A percentile compares a stretch with the other conserved stretches of the same genome.
phyloP scores from a whole-genome alignment of 768 basidiomycete species.

The Cystobasidium tubakii region DNA sequence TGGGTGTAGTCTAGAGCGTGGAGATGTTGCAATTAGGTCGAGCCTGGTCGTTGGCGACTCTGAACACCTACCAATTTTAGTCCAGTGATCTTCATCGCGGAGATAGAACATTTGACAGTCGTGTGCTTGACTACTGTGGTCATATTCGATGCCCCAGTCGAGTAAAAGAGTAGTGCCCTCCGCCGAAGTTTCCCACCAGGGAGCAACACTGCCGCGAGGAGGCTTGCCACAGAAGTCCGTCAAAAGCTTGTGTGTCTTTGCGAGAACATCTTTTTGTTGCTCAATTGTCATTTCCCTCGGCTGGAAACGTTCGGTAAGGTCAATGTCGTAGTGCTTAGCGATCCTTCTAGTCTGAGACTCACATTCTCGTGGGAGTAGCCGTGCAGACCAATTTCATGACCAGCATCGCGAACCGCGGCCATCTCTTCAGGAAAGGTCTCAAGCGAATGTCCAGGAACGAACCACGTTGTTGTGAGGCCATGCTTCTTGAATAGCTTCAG shows the following conservation, averaged over 20 bases:
- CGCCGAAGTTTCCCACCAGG: constrained; percentile 73
- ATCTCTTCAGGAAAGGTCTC: constrained; percentile 69
- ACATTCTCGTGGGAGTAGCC: constrained; percentile 38
- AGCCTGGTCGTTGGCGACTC: no score
- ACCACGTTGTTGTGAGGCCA: constrained; percentile 50
- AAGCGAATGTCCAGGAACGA: constrained; percentile 59
- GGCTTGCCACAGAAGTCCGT: constrained; percentile 62
- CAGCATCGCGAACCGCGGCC: constrained; percentile 64
- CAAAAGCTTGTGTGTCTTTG: constrained; percentile 61
- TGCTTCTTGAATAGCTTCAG: constrained; percentile 69
- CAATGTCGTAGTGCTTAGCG: no score
- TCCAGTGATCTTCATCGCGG: constrained; percentile 65
- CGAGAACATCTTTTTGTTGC: constrained; percentile 67
- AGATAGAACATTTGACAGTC: constrained; percentile 63
- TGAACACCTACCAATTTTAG: constrained; percentile 58
- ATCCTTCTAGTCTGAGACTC: no score
- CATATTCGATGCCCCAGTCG: constrained; percentile 69
- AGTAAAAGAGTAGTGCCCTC: constrained; percentile 56
- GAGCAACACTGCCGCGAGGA: constrained; percentile 64
- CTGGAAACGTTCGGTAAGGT: no score
- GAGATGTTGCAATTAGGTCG: no score
- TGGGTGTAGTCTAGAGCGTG: constrained; percentile 50
- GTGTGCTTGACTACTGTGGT: constrained; percentile 58
- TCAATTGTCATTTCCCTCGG: constrained; percentile 59
- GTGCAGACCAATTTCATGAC: constrained; percentile 59